Evolutionary conservation across 139 green algal genomes (phyloP), one percentile per base, ranked within the genome.

Genomic region (Dunaliella sp.): DNA sequence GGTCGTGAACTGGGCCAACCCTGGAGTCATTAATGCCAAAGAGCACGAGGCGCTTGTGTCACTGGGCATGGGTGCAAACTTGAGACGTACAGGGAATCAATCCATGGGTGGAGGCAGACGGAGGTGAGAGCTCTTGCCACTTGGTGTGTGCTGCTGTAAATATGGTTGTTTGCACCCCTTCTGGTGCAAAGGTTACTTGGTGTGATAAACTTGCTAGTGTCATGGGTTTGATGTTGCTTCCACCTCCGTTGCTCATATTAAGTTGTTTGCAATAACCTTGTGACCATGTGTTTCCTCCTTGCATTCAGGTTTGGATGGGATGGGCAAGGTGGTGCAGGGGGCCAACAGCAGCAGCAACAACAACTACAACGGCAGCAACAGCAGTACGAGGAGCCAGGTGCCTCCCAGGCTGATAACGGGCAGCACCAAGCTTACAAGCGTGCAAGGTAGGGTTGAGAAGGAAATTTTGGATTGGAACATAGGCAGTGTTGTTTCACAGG

Each of bases 1-100:
- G 22, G 80, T 31, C 31, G 80, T 74, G 31, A 26, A 33, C n/a
- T 74, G 38, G 22, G 57, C n/a, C 34, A 31, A 76, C 36, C 34
- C 30, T 82, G 7, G 82, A 73, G 16, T 81, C 35, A 73, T 65
- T 16, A 72, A 72, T 36, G 72, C 57, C 57, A 33, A 80, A 59
- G 34, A 82, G 74, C 83, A 83, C 83, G 73, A 77, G 36, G 74
- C 83, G 16, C 21, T 86, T 34, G 33, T 86, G 34, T 33, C 82
- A 81, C 31, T 77, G 28, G 34, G 31, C 82, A 28, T 33, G n/a
- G n/a, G 76, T 35, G 59, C 82, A 81, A 26, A 24, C 81, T 16
- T 75, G 81, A 84, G 38, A 84, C 33, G 81, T 7, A 36, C 3
- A n/a, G 26, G 3, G 12, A 38, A n/a, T 84, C n/a, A n/a, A n/a